Evolutionary conservation across 2,329 filamentous ascomycete genomes (phyloP).

Genomic region (Laburnicola sp.): DNA sequence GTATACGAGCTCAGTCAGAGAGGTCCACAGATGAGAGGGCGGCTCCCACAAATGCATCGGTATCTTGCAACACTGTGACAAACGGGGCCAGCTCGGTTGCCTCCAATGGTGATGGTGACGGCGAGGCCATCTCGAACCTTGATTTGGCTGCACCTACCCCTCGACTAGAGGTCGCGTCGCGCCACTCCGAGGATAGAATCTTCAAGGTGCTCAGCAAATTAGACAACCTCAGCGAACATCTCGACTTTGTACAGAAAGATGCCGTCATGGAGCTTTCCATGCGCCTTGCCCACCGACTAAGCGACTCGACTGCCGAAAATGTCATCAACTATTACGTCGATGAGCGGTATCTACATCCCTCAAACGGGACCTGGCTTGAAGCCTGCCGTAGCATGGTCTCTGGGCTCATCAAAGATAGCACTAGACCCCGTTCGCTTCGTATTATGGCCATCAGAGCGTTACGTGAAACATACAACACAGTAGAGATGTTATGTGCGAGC

Average conservation of each 20-base stretch:
- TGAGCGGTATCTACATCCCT: constrained; percentile 71
- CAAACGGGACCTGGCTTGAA: constrained; percentile 67
- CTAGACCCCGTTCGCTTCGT: constrained; percentile 64
- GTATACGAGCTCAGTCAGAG: constrained; percentile 18
- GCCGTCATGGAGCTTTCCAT: constrained; percentile 69
- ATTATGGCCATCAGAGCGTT: constrained; percentile 65
- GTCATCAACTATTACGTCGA: constrained; percentile 70
- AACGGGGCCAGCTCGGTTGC: constrained; percentile 14
- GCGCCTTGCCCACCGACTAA: constrained; percentile 63
- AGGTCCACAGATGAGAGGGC: constrained; percentile 46
- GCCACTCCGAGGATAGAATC: constrained; percentile 28
- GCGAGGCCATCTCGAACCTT: constrained; percentile 20
- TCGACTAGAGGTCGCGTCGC: constrained; percentile 13
- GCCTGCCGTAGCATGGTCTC: constrained; percentile 64
- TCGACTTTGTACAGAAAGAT: constrained; percentile 65
- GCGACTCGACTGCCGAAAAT: constrained; percentile 65
- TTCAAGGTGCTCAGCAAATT: constrained; percentile 34
- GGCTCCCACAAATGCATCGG: constrained; percentile 17
- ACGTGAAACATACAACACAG: constrained; percentile 53
- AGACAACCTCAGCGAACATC: constrained; percentile 31
- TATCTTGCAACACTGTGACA: constrained; percentile 13
- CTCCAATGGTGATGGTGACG: constrained; percentile 19
- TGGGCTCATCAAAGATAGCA: constrained; percentile 65
- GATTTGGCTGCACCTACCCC: constrained; percentile 8
- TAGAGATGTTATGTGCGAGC: constrained; percentile 60